These are phyloP conservation scores for Rhodotorula toruloides DNA, from an alignment of 768 basidiomycete genomes.

Conservation along the genomic window DNA sequence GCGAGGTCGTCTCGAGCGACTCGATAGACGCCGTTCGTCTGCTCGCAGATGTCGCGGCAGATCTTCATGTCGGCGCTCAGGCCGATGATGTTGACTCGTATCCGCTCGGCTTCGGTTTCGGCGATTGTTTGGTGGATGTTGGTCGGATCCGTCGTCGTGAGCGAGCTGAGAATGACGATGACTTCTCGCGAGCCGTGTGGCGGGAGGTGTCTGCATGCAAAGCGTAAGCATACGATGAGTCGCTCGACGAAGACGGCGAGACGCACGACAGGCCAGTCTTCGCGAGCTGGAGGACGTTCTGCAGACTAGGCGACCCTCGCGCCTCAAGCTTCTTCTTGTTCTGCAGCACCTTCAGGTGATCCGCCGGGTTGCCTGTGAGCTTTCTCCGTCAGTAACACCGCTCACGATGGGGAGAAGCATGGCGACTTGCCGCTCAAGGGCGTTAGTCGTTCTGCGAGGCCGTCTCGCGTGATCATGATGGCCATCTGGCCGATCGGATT, in stretches of 20 bases:
- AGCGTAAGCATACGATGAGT: not conserved
- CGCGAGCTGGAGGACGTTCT: slow-evolving; percentile 97
- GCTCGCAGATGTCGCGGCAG: slow-evolving; percentile 81
- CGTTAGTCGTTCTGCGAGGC: slow-evolving; percentile 80
- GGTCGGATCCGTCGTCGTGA: slow-evolving; percentile 94
- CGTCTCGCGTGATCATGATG: slow-evolving; percentile 83
- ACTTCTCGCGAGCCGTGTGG: slow-evolving; percentile 95
- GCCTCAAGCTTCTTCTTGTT: slow-evolving; percentile 83
- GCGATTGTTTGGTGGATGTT: slow-evolving; percentile 93
- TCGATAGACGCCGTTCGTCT: slow-evolving; percentile 78
- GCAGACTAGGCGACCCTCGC: slow-evolving; percentile 85
- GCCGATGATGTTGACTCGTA: slow-evolving; percentile 87
- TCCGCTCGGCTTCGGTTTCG: slow-evolving; percentile 65
- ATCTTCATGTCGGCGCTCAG: slow-evolving; percentile 98
- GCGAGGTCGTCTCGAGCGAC: slow-evolving; percentile 99
- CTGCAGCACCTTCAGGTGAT: slow-evolving; percentile 73
- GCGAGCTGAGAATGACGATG: slow-evolving; percentile 83
- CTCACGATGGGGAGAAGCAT: not conserved
- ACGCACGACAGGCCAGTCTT: slow-evolving; percentile 80
- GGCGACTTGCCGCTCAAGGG: slow-evolving; percentile 76
- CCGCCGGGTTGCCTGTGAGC: slow-evolving; percentile 80
- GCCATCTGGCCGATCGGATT: slow-evolving; percentile 97
- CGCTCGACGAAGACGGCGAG: not conserved
- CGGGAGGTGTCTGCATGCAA: slow-evolving; percentile 72
- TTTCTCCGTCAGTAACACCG: slow-evolving; percentile 5